phyloP scores from a whole-genome alignment of 1,139 yeast genomes.

The Chernovozyma aurita region DNA sequence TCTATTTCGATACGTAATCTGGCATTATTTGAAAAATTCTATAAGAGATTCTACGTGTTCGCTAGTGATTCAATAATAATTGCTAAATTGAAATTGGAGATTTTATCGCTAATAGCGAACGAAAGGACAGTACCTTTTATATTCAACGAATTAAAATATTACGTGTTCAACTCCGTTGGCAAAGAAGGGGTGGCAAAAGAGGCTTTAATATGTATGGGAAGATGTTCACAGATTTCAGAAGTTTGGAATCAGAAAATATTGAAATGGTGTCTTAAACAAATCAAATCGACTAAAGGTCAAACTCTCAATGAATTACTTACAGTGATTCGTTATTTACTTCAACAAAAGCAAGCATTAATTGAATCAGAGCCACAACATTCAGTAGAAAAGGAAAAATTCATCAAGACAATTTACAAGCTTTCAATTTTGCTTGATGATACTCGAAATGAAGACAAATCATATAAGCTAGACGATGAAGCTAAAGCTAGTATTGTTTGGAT shows the following conservation, averaged over 20 bases:
- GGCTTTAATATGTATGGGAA: conserved; percentile 56
- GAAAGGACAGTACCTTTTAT: conserved; percentile 49
- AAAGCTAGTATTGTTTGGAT: conserved; percentile 87
- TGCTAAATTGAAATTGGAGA: conserved; percentile 56
- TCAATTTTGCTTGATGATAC: conserved; percentile 26
- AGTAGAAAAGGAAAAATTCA: conserved; percentile 23
- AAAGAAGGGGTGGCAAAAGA: conserved; percentile 38
- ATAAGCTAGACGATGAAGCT: conserved; percentile 47
- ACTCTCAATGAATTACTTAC: conserved; percentile 59
- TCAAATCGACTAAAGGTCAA: conserved; percentile 23
- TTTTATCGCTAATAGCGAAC: conserved; percentile 55
- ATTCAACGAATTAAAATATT: conserved; percentile 65
- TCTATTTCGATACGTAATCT: conserved; percentile 34
- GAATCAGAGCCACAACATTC: conserved; percentile 12
- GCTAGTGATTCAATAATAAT: conserved; percentile 51
- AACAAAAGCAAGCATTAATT: conserved; percentile 31
- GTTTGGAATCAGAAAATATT: conserved; percentile 35
- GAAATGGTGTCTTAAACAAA: conserved; percentile 38
- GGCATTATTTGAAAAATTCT: conserved; percentile 39
- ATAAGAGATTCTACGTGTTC: conserved; percentile 52
- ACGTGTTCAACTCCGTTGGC: conserved; percentile 41
- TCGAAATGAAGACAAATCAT: conserved; percentile 13
- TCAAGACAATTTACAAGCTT: conserved; percentile 34
- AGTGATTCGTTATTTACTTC: conserved; percentile 69
- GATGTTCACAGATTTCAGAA: conserved; percentile 40